phyloP scores from a whole-genome alignment of 2,329 filamentous ascomycete species.

The Phaeosphaeriaceae sp. region DNA sequence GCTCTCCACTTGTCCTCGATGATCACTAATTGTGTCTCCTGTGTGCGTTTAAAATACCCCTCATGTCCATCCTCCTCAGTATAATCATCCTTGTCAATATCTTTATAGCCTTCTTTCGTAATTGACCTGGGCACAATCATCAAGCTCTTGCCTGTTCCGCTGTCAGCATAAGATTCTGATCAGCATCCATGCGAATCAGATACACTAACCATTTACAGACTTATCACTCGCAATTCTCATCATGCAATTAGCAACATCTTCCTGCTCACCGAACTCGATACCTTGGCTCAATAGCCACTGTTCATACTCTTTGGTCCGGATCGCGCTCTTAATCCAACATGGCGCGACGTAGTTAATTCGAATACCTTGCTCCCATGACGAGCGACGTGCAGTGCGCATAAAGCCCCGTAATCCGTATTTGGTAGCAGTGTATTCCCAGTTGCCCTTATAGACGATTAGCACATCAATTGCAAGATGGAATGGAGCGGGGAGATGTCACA shows the following conservation, averaged over 20 bases:
- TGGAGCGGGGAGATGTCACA: conserved; percentile 1
- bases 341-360: conserved; percentile 26
- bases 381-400: conserved; percentile 20
- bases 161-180: background rate
- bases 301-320: conserved; percentile 49
- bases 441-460: conserved; percentile 15
- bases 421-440: conserved; percentile 51
- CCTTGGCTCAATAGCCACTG: conserved; percentile 49
- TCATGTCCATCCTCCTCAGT: conserved; percentile 39
- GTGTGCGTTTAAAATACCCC: conserved; percentile 48
- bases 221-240: conserved; percentile 38
- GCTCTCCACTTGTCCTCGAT: conserved; percentile 53
- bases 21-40: conserved; percentile 50
- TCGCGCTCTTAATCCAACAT: conserved; percentile 29
- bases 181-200: background rate
- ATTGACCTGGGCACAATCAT: conserved; percentile 50
- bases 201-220: conserved; percentile 23
- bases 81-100: conserved; percentile 49
- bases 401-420: conserved; percentile 26
- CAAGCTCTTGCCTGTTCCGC: conserved; percentile 44
- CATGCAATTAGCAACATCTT: conserved; percentile 43
- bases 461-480: background rate
- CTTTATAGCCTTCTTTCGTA: conserved; percentile 51
- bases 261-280: conserved; percentile 48
- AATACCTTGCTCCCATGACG: conserved; percentile 22